Conservation (phyloP, 768 basidiomycete species). For the Suillus discolor region DNA sequence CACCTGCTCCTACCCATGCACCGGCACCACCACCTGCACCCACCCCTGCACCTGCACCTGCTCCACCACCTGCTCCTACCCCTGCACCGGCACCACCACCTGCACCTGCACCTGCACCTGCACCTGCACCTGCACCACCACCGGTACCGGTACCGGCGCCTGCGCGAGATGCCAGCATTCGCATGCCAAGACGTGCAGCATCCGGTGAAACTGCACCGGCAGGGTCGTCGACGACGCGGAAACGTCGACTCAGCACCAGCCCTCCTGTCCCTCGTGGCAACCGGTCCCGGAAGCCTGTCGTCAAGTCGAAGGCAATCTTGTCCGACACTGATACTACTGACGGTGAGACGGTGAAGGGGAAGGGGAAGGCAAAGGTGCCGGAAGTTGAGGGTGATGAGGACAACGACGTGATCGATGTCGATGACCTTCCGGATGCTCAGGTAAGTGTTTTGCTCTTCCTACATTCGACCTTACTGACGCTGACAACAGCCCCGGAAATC, state of each 20-base stretch:
- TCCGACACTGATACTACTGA: background rate
- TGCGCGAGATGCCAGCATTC: no score
- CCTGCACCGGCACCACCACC: background rate
- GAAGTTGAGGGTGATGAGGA: background rate
- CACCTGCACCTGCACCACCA: background rate
- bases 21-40: no score
- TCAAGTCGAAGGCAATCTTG: background rate
- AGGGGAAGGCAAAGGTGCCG: background rate
- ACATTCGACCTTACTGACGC: background rate
- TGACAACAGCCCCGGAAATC: background rate
- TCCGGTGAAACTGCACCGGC: no score
- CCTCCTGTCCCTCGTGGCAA: background rate
- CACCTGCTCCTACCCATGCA: no score
- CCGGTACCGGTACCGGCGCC: background rate
- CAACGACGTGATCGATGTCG: background rate
- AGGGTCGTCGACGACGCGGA: no score
- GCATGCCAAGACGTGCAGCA: no score
- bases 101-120: background rate
- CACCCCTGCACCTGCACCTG: no score
- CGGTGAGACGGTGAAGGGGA: background rate
- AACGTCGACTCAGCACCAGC: background rate
- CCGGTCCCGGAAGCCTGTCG: background rate
- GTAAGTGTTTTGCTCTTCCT: background rate
- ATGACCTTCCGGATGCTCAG: background rate
- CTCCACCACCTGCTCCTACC: no score